Percentiles rank a stretch among this genome's conserved stretches.
Conservation (phyloP, 345 rosid genomes). For the Raphanus sativus region DNA sequence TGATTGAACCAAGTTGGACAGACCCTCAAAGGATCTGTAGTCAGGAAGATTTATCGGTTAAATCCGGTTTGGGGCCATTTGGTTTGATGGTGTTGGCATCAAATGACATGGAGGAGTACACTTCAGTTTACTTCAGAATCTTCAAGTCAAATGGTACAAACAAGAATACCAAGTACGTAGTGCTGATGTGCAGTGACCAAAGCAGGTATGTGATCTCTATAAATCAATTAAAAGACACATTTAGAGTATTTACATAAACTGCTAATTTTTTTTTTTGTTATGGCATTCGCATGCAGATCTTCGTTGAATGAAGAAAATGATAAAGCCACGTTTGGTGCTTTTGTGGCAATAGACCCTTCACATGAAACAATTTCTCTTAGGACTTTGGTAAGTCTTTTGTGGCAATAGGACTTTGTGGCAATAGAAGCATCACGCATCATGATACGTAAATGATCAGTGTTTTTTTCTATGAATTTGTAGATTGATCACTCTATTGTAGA, state of each 20-base stretch:
- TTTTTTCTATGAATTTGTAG: not conserved
- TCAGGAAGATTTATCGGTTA: conserved; percentile 41
- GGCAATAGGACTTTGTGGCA: conserved; percentile 43
- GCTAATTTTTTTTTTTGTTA: not conserved
- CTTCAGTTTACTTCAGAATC: conserved; percentile 62
- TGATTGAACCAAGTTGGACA: conserved; percentile 48
- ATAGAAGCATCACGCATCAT: not conserved
- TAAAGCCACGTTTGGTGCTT: conserved; percentile 56
- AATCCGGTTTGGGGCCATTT: conserved; percentile 64
- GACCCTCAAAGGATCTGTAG: conserved; percentile 57
- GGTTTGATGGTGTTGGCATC: conserved; percentile 70
- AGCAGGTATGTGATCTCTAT: conserved; percentile 41
- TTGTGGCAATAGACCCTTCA: conserved; percentile 47
- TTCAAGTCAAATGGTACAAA: conserved; percentile 39
- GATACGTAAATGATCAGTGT: not conserved
- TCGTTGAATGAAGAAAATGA: conserved; percentile 47
- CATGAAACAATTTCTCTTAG: conserved; percentile 44
- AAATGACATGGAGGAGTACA: conserved; percentile 52
- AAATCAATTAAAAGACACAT: not conserved
- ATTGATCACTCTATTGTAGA: conserved; percentile 66
- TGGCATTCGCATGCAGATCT: conserved; percentile 39
- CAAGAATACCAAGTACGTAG: conserved; percentile 42
- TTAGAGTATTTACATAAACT: not conserved
- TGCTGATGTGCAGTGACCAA: conserved; percentile 88
- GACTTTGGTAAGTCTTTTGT: conserved; percentile 50